Evolutionary conservation across 768 basidiomycete species (phyloP), one percentile per base, ranked within the genome.

Genomic region (Paxillus rubicundulus): DNA sequence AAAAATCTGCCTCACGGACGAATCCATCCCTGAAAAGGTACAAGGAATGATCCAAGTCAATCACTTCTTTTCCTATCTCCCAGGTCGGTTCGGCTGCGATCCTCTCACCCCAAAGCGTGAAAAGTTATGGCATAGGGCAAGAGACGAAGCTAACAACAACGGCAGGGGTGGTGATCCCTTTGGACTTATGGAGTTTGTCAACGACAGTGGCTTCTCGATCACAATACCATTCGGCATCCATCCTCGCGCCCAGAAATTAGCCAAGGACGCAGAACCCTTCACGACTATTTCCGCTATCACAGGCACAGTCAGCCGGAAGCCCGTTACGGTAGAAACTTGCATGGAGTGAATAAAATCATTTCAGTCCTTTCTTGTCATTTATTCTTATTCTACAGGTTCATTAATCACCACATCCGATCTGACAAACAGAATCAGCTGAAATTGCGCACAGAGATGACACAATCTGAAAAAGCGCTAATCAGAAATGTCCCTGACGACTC

Each of bases 41-140:
- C 33, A 60, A 24, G 59, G 58, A 13, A 57, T 61, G 55, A n/a
- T 57, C 8, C 60, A 61, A 27, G 24, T 61, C 38, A 61, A 57
- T 28, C 46, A 24, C n/a, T 58, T 56, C 24, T 48, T 34, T n/a
- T 51, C 57, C 5, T 45, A 56, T 18, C 34, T 56, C 8, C 57
- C 54, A 4, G 54, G 54, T 9, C 41, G 32, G 16, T 42, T 44
- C 8, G 57, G 50, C 13, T 49, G 18, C 4, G 30, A 7, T 1
- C 59, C 60, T 36, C 55, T 61, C 28, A 54, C 55, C 5, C 9
- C 21, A 17, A 43, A 39, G 20, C 47, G 51, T 1, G 45, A 57
- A n/a, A 39, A 20, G 2, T 46, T 61, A 47, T 60, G 59, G 59
- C 37, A 28, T 4, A 16, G 17, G 0, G 52, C 41, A 21, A 47